Evolutionary conservation across 2,329 filamentous ascomycete species (phyloP), one percentile per base, ranked within the genome.

Genomic region (Metarhizium guizhouense): DNA sequence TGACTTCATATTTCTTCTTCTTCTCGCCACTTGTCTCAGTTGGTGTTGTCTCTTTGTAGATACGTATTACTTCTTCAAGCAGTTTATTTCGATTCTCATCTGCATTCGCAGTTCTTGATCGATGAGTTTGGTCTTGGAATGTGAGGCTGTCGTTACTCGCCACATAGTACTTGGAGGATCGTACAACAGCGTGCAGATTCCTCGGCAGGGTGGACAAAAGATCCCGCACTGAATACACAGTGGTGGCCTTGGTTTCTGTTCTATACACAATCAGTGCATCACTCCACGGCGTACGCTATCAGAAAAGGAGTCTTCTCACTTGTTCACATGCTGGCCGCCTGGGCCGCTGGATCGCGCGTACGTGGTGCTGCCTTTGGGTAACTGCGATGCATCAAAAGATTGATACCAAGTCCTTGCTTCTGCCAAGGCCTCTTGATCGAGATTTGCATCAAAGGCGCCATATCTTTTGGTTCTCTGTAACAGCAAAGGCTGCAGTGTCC

Each of bases 321-420:
- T 84, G 64, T 84, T 84, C 36, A 84, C 81, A 62, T 84, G 80
- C 61, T 84, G 81, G 2, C 81, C 81, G 13, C 81, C 81, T 2
- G 81, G 81, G 0, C 81, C 81, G 60, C 80, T 83, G 3, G 81
- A 83, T n/a, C 81, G 74, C 2, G 81, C 75, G 64, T 75, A 84
- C 11, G 70, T 76, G 5, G 78, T 83, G 48, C 67, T 75, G 8
- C 80, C 81, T 54, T 68, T 73, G 14, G 81, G 81, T 2, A 84
- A 63, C 25, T 63, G 69, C 43, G 64, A 67, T 36, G 69, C 59
- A 8, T 70, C 67, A 57, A 82, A 80, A 0, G 71, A 69, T 50
- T 71, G 62, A 51, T 72, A 72, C 81, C 81, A 84, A 58, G 67
- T 69, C 29, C 80, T 74, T 2, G 80, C 80, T 57, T 80, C 78